Evolutionary conservation across 495 filamentous ascomycete species (phyloP).

Genomic region (Aspergillus coremiiformis): DNA sequence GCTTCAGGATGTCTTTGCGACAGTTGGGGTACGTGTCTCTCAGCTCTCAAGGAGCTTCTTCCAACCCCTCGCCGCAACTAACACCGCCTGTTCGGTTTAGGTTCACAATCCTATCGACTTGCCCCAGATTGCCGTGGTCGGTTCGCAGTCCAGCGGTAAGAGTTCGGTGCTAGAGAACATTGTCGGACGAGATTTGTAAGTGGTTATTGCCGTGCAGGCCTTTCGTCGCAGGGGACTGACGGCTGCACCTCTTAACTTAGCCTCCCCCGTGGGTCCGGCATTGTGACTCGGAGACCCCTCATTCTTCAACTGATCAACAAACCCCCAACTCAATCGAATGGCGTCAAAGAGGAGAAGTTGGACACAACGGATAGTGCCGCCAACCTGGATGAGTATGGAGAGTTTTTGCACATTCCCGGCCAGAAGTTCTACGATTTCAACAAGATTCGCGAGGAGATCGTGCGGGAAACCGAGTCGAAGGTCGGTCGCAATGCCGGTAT

Average conservation of each 20-base stretch:
- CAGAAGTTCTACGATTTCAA: constrained; percentile 99
- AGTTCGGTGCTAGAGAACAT: constrained; percentile 99
- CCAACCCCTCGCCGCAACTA: constrained; percentile 15
- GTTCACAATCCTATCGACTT: constrained; percentile 98
- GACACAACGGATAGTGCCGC: constrained; percentile 73
- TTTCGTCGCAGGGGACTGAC: constrained; percentile 11
- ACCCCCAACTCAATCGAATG: constrained; percentile 61
- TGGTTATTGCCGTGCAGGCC: constrained; percentile 12
- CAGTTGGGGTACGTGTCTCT: constrained; percentile 74
- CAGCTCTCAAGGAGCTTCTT: neutral
- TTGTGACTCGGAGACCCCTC: constrained; percentile 92
- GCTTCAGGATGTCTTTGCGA: constrained; percentile 98
- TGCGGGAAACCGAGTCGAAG: constrained; percentile 92
- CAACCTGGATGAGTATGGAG: constrained; percentile 95
- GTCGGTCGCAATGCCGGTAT: constrained; percentile 95
- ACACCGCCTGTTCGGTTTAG: constrained; percentile 40
- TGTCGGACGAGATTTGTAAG: constrained; percentile 96
- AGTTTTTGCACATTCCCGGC: constrained; percentile 96
- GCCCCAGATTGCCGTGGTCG: constrained; percentile 97
- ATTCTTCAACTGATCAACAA: constrained; percentile 98
- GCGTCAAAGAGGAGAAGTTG: constrained; percentile 57
- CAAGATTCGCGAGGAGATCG: constrained; percentile 98
- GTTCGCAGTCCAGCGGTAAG: constrained; percentile 98
- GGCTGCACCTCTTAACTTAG: constrained; percentile 39
- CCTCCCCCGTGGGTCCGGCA: constrained; percentile 94